Base-by-base conservation (phyloP, 768 basidiomycete genomes). In the Macrolepiota dolichaula region DNA sequence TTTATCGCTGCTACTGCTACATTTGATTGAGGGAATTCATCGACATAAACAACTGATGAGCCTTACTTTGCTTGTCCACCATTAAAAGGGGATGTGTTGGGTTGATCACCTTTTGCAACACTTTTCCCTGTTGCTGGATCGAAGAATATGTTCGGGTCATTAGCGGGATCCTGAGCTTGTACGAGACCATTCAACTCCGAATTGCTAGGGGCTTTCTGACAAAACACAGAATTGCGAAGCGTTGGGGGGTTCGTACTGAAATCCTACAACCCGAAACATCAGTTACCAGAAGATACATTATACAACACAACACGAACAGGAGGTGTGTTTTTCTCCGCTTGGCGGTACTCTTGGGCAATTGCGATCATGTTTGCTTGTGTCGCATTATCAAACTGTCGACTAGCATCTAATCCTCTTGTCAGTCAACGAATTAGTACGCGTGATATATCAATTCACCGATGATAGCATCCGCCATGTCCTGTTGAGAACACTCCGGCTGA, bases 271-370 rank as follows among this genome's bases (percentile, higher is more conserved):
- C 11, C 27, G 35, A 49, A 51, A 35, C 17, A 57, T 40, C 27
- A 47, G 27, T 49, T n/a, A 17, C 38, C 17, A 32, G 5, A 55
- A 36, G 55, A 19, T 12, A 29, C 19, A 55, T 19, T 7, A 49
- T 19, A 37, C 22, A 13, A 25, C 44, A 44, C 5, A 36, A 38
- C 22, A 65, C 76, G 58, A 64, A 82, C 83, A 40, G 83, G 83
- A 65, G 81, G 82, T 0, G 84, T 84, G 68, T 86, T 85, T 75
- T 84, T 86, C 73, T 85, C 85, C 0, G 69, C 76, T 63, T 83
- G 80, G 50, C 83, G 80, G 67, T 83, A 84, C 66, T 82, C 78
- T 10, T 75, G 64, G 15, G 84, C 85, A 50, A 84, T 72, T 10
- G 76, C 73, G 59, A 85, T 75, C 82, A 85, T 83, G 53, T 75